Evolutionary conservation across 345 rosid species (phyloP).

Genomic region (Microcos paniculata): DNA sequence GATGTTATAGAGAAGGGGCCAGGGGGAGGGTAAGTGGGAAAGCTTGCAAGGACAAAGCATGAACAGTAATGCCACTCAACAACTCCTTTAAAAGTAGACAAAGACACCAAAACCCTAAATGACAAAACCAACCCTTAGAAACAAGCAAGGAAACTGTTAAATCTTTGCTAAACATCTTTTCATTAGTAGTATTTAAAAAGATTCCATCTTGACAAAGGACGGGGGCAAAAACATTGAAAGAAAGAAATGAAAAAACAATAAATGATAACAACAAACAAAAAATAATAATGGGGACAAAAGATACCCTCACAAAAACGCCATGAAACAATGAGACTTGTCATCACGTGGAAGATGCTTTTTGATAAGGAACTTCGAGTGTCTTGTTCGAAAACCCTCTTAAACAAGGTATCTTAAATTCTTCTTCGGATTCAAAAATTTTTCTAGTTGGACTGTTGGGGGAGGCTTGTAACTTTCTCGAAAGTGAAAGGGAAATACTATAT

Average conservation of each 20-base stretch:
- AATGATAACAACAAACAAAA: conserved; percentile 5
- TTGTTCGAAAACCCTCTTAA: not conserved
- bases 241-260: conserved; percentile 23
- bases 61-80: conserved; percentile 44
- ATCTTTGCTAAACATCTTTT: not conserved
- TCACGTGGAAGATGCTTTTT: conserved; percentile 47
- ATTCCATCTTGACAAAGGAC: conserved; percentile 21
- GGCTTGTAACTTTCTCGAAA: conserved; percentile 27
- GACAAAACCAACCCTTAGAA: conserved; percentile 15
- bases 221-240: not conserved
- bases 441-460: conserved; percentile 14
- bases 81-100: conserved; percentile 30
- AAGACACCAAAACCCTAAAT: conserved; percentile 22
- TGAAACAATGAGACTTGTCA: conserved; percentile 29
- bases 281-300: not conserved
- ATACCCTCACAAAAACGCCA: conserved; percentile 21
- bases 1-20: not conserved
- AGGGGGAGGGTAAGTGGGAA: conserved; percentile 26
- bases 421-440: conserved; percentile 26
- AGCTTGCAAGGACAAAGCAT: conserved; percentile 26
- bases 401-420: conserved; percentile 21
- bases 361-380: conserved; percentile 22
- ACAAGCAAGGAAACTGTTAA: not conserved
- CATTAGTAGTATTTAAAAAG: conserved; percentile 32
- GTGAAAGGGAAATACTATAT: conserved; percentile 11